Base-by-base conservation (phyloP, 2,329 filamentous ascomycete genomes). In the Microdochium bolleyi region DNA sequence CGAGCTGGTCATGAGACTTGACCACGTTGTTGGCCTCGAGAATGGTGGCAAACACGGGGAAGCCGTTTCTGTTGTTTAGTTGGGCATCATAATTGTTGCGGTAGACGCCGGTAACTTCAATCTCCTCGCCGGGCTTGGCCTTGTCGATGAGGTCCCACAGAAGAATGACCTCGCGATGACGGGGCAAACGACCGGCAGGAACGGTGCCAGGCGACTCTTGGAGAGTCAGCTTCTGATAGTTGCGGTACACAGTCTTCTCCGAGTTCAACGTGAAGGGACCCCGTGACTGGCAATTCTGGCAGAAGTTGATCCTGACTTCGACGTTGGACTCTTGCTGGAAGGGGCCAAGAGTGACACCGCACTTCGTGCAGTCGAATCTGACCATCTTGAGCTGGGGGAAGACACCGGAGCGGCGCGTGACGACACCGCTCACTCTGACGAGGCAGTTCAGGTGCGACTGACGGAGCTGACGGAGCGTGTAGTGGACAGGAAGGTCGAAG, bases 371-470 rank as follows among this genome's bases (percentile, higher is more conserved):
- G 73, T 96, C 89, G 65, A 99, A 97, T 73, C 96, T 96, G 73
- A 99, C 89, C 69, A 97, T 96, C 70, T 97, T 97, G 56, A 99
- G 77, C 73, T 99, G 94, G 2, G 94, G 94, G 68, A 99, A 99
- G 49, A 99, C 95, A 53, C 94, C 94, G 24, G 87, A 95, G 60
- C 94, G 84, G 57, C 94, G 85, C 32, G 94, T 99, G 25, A 99
- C 94, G 3, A 99, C 94, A 60, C 94, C 94, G 61, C 88, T 92
- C 52, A 99, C 94, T 51, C 92, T 86, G 38, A 99, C 89, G 46
- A 99, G 78, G 63, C 92, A 96, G 77, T 99, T 99, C 55, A 99
- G 80, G 65, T 99, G 95, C 3, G 87, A 90, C 71, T 99, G 94
- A 55, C 94, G 89, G 48, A 99, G 80, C 68, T 99, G 92, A 50